phyloP scores from a whole-genome alignment of 176 grass and related monocot species.

The Microstegium vimineum region DNA sequence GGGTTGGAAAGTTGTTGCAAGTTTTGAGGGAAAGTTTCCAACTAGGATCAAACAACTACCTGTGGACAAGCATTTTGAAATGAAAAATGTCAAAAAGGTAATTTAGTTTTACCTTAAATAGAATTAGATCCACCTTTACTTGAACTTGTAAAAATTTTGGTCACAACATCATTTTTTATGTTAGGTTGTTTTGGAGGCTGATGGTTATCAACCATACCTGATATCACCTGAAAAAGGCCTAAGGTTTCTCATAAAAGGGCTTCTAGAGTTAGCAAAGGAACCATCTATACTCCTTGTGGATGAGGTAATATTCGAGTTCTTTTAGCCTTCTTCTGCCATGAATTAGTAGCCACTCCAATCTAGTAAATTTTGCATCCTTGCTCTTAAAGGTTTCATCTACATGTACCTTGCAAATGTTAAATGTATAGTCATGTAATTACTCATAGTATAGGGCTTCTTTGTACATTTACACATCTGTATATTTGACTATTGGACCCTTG shows the following conservation, averaged over 20 bases:
- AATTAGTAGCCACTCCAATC: neutral
- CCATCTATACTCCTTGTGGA: slow-evolving; percentile 77
- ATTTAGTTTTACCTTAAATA: neutral
- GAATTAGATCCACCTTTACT: neutral
- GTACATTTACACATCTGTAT: neutral
- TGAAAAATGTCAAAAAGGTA: slow-evolving; percentile 97
- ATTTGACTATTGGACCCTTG: neutral
- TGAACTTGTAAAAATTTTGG: slow-evolving; percentile 14
- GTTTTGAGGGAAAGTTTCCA: slow-evolving; percentile 83
- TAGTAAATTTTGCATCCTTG: neutral
- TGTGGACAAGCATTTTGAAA: slow-evolving; percentile 85
- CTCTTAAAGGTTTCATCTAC: neutral
- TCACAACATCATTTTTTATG: neutral
- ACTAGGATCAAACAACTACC: slow-evolving; percentile 79
- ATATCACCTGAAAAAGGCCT: slow-evolving; percentile 89
- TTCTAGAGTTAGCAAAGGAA: slow-evolving; percentile 83
- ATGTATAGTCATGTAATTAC: neutral
- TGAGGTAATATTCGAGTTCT: slow-evolving; percentile 46
- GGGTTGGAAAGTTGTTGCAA: slow-evolving; percentile 85
- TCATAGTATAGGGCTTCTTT: neutral
- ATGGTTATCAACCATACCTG: slow-evolving; percentile 86
- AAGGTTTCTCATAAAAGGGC: slow-evolving; percentile 68
- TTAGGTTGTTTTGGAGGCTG: slow-evolving; percentile 81
- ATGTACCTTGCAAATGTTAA: neutral
- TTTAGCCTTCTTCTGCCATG: neutral